These are phyloP conservation scores for Zygosaccharomyces bisporus DNA, from an alignment of 805 yeast species.

Conservation along the genomic window DNA sequence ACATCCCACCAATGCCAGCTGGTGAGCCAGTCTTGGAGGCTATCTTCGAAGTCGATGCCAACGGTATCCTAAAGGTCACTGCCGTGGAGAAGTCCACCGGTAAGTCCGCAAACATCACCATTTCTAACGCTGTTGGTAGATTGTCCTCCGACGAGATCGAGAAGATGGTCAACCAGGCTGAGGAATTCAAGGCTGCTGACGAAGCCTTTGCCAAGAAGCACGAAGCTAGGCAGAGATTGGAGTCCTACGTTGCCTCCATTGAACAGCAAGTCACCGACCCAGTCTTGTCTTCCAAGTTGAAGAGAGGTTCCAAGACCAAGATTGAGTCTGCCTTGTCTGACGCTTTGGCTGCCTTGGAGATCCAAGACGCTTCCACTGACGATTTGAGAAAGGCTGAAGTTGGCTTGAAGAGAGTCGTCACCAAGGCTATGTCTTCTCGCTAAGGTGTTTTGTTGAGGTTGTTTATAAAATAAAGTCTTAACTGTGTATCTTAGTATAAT, in stretches of 20 bases:
- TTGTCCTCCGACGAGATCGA: conserved; percentile 94
- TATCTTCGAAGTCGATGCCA: conserved; percentile 98
- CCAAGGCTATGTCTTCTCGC: conserved; percentile 99
- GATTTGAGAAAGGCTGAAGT: conserved; percentile 99
- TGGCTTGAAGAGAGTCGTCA: conserved; percentile 97
- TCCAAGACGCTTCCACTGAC: conserved; percentile 94
- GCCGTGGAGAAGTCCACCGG: conserved; percentile 99
- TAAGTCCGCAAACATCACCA: conserved; percentile 96
- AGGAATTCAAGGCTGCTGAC: conserved; percentile 97
- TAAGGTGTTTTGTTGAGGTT: conserved; percentile 41
- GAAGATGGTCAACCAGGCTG: conserved; percentile 98
- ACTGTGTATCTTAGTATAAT: conserved; percentile 24
- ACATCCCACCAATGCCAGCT: conserved; percentile 97
- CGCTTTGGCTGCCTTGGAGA: conserved; percentile 95
- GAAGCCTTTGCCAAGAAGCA: conserved; percentile 99
- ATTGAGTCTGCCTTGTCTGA: conserved; percentile 97
- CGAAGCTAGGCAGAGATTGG: conserved; percentile 98
- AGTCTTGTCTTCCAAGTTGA: conserved; percentile 93
- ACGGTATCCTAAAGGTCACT: conserved; percentile 98
- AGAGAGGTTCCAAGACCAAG: conserved; percentile 96
- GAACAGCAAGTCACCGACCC: conserved; percentile 98
- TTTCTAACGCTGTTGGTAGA: conserved; percentile 99
- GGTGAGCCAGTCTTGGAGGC: conserved; percentile 99
- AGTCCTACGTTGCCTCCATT: conserved; percentile 94
- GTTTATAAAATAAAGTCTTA: conserved; percentile 16